Base-by-base conservation (phyloP, 192 early-diverging fungal species). In the Ambispora gerdemannii region DNA sequence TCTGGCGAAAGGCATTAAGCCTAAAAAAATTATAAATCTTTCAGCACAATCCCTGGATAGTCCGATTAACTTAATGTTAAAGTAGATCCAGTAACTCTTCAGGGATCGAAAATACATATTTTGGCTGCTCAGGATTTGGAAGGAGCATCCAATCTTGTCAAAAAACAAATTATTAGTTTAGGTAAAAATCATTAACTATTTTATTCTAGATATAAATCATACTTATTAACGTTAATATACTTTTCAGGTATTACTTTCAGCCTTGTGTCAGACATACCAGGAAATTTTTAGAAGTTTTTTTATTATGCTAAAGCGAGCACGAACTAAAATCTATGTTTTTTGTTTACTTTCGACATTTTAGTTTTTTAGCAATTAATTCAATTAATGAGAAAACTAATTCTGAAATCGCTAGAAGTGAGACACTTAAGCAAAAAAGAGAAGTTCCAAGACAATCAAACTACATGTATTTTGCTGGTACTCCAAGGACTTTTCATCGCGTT, bases 61-160 rank as follows among this genome's bases (percentile, higher is more conserved):
- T 13, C 55, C 67, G n/a, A 56, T 70, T 13, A 49, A 20, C 20
- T 70, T 13, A n/a, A 58, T 4, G 32, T 70, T 20, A 35, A 51
- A 27, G 30, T 70, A 19, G 56, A 70, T 60, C 68, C 55, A 7
- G 43, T 61, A 13, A 58, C 22, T 28, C 47, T 70, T 0, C 20
- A 56, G 20, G 67, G 67, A 25, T 38, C 51, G 27, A 70, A 58
- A 13, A 47, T 70, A 2, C 67, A 70, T 58, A 70, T 35, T 31
- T 28, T 70, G 19, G 67, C 53, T 6, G 67, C 55, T 25, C 67
- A 70, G 52, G 53, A 70, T 59, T 19, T 70, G 24, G 36, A 70
- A 59, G 67, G 58, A 22, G 28, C 30, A 8, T 17, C 4, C 13
- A 19, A 17, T 22, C 17, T 56, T 11, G 50, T 56, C 38, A 51